Evolutionary conservation across 257 asterid genomes (phyloP).

Genomic region (Fraxinus cuspidata): DNA sequence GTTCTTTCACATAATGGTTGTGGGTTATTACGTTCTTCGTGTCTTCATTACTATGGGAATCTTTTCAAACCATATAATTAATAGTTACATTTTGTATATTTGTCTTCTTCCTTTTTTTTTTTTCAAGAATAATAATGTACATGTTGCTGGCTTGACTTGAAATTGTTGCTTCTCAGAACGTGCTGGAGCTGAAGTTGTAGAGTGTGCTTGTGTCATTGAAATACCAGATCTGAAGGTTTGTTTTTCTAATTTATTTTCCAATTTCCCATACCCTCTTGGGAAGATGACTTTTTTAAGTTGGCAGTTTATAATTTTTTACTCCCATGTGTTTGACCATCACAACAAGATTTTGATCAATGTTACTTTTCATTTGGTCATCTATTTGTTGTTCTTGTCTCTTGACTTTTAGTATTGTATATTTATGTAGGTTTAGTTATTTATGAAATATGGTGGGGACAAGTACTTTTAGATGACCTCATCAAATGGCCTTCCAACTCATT

Average conservation of each 20-base stretch:
- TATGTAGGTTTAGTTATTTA: not conserved
- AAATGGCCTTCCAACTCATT: not conserved
- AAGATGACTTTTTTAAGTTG: not conserved
- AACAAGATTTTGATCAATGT: not conserved
- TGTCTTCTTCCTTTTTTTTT: not conserved
- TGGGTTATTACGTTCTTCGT: not conserved
- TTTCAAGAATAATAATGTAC: not conserved
- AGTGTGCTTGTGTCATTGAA: conserved; percentile 82
- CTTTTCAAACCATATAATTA: not conserved
- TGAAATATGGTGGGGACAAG: not conserved
- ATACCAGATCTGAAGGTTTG: conserved; percentile 70
- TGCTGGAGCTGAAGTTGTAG: conserved; percentile 75
- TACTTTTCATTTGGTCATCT: not conserved
- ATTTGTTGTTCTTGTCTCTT: not conserved
- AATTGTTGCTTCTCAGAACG: conserved; percentile 47
- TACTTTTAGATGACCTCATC: not conserved
- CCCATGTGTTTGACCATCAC: conserved; percentile 3
- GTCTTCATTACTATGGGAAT: not conserved
- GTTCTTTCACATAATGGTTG: not conserved
- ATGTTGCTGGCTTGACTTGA: conserved; percentile 15
- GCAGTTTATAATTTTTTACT: not conserved
- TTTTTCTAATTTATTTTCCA: not conserved
- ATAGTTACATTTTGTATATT: not conserved
- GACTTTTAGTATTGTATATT: not conserved
- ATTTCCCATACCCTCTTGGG: not conserved